Conservation (phyloP, 805 yeast species). For the Suhomyces sp. region DNA sequence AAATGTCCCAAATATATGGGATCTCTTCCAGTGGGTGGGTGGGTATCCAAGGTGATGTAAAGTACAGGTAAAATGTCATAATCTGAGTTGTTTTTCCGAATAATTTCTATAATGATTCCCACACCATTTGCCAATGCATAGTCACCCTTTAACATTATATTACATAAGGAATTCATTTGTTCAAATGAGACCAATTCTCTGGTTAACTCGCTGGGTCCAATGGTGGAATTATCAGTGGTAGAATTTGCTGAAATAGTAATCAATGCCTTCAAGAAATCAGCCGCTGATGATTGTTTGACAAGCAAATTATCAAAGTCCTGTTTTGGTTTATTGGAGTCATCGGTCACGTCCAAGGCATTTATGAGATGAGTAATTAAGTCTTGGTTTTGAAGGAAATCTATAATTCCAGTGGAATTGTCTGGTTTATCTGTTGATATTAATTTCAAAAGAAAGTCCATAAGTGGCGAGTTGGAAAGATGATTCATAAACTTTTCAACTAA, state of each 20-base stretch:
- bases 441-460: slow-evolving; percentile 46
- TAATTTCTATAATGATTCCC: slow-evolving; percentile 47
- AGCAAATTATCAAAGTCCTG: slow-evolving; percentile 21
- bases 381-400: slow-evolving; percentile 44
- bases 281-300: slow-evolving; percentile 42
- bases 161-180: slow-evolving; percentile 35
- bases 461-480: slow-evolving; percentile 45
- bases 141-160: slow-evolving; percentile 46
- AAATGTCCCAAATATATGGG: slow-evolving; percentile 47
- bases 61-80: slow-evolving; percentile 46
- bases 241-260: slow-evolving; percentile 48
- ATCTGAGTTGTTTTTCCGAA: slow-evolving; percentile 46
- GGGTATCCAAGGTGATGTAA: slow-evolving; percentile 44
- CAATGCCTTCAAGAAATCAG: slow-evolving; percentile 45
- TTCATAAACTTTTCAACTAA: slow-evolving; percentile 43
- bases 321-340: slow-evolving; percentile 6
- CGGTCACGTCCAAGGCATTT: slow-evolving; percentile 29
- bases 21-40: slow-evolving; percentile 49
- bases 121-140: slow-evolving; percentile 49
- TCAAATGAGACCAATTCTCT: slow-evolving; percentile 42
- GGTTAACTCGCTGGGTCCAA: slow-evolving; percentile 48
- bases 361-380: slow-evolving; percentile 35
- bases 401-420: slow-evolving; percentile 46
- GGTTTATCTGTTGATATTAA: slow-evolving; percentile 47
- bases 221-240: slow-evolving; percentile 45